Conservation (phyloP, 2,329 filamentous ascomycete genomes). For the Intubia oerlemansii region DNA sequence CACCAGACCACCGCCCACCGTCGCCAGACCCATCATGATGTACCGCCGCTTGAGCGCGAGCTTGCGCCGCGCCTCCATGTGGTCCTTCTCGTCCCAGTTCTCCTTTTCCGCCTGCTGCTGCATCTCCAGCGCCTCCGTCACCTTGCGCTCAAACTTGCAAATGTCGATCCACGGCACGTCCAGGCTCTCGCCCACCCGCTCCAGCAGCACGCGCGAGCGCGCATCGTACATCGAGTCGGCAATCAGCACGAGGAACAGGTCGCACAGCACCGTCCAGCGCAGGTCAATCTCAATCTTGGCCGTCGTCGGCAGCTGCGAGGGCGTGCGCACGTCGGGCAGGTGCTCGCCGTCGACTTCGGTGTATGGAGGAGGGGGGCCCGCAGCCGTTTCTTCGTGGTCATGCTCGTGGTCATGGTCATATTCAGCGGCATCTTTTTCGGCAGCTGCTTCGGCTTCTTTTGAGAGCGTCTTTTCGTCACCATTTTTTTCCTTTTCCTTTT, state of each 20-base stretch:
- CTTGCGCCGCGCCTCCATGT: conserved; percentile 74
- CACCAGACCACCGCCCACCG: conserved; percentile 81
- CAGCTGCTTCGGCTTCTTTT: too few species aligned
- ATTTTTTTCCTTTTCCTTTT: background rate
- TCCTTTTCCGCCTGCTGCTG: conserved; percentile 86
- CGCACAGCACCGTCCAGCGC: conserved; percentile 90
- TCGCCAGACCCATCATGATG: conserved; percentile 91
- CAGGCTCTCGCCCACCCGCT: conserved; percentile 61
- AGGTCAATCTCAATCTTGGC: conserved; percentile 87
- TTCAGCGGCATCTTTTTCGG: too few species aligned
- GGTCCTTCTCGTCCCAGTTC: conserved; percentile 93
- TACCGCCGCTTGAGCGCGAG: conserved; percentile 62
- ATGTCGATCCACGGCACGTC: conserved; percentile 82
- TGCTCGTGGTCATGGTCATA: background rate
- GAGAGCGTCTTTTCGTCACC: background rate
- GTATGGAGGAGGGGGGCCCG: conserved; percentile 35
- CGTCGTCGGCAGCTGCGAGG: conserved; percentile 61
- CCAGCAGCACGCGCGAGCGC: conserved; percentile 64
- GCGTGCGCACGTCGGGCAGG: conserved; percentile 58
- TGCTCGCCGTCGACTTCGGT: conserved; percentile 44
- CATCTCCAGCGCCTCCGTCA: conserved; percentile 94
- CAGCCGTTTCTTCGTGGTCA: conserved; percentile 21
- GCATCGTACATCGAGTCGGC: conserved; percentile 89
- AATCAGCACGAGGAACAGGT: conserved; percentile 86
- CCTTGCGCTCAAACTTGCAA: conserved; percentile 87